Base-by-base conservation (phyloP, 805 yeast species). In the Teunomyces stri region DNA sequence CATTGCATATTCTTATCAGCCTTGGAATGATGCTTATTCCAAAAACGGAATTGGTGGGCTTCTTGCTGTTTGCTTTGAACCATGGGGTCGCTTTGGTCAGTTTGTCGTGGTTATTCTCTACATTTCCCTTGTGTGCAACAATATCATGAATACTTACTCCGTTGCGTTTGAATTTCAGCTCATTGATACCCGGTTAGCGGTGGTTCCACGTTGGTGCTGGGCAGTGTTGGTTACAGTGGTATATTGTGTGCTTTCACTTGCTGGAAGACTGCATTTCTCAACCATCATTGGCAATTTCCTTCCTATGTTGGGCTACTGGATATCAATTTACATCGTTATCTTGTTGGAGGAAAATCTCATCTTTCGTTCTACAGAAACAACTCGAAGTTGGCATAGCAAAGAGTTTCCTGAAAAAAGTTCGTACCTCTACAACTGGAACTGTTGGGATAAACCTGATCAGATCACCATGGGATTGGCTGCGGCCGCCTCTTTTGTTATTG, bases 221-320 rank as follows among this genome's bases (percentile, higher is more conserved):
- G 82, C 86, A 1, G 66, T 87, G 38, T 62, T 79, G 4, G 76
- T 85, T 20, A 84, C 89, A 11, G 77, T 72, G 1, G 68, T 86
- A 18, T 86, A 84, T 57, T 70, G 87, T 51, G 80, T 85, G 3
- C 78, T 89, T 61, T 84, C 96, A 1, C 67, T 88, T 49, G 91
- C 79, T 18, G 96, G 96, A 9, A 76, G 85, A 56, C 69, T 84
- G 60, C 82, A 84, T 55, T 85, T 89, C 61, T 74, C 88, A 47
- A 74, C 81, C 2, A 87, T 89, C 50, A 69, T 89, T 54, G 82
- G 89, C 9, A 89, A 89, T 58, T 89, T 89, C 66, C 70, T 89
- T 57, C 96, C 96, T 7, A 89, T 89, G 96, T 79, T 89, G 49
- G 96, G 96, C 1, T 89, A 89, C 67, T 89, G 96, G 96, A 80